A percentile compares a stretch with the other conserved stretches of the same genome.
Evolutionary conservation across 2,329 filamentous ascomycete genomes (phyloP).

Genomic region (Alternaria brassicae): DNA sequence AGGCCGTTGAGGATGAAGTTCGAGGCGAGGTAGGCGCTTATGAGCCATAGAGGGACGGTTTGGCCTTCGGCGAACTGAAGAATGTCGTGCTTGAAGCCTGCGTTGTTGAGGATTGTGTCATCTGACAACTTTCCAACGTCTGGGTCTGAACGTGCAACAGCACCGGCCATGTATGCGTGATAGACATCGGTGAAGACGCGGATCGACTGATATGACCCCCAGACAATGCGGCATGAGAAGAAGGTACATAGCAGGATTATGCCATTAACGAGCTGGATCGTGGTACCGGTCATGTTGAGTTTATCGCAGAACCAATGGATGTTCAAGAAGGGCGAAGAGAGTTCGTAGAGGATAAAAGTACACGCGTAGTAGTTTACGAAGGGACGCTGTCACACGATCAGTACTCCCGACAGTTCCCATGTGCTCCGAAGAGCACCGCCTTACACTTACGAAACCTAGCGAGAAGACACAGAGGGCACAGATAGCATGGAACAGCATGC

Average conservation of each 20-base stretch:
- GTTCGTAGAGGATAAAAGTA: conserved; percentile 85
- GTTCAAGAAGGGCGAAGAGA: conserved; percentile 84
- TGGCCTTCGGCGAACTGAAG: conserved; percentile 56
- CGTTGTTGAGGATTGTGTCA: conserved; percentile 24
- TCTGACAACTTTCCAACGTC: conserved; percentile 39
- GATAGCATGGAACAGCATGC: conserved; percentile 78
- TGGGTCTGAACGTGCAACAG: conserved; percentile 34
- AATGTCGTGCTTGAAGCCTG: conserved; percentile 52
- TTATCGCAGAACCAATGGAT: conserved; percentile 95
- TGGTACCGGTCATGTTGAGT: conserved; percentile 77
- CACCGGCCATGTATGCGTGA: conserved; percentile 48
- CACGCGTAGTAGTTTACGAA: conserved; percentile 84
- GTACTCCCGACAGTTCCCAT: not conserved
- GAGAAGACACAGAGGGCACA: conserved; percentile 76
- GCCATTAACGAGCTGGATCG: conserved; percentile 78
- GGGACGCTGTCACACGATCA: conserved; percentile 65
- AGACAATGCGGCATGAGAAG: conserved; percentile 78
- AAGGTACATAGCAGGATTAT: conserved; percentile 75
- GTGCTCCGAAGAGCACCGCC: not conserved
- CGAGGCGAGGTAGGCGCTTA: conserved; percentile 69
- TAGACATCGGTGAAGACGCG: conserved; percentile 72
- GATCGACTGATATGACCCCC: conserved; percentile 75
- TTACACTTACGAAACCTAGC: conserved; percentile 74
- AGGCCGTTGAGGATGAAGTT: conserved; percentile 77
- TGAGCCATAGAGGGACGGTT: conserved; percentile 72